Evolutionary conservation across 1,284 basidiomycete genomes (phyloP).

Genomic region (Cryptococcus sp.): DNA sequence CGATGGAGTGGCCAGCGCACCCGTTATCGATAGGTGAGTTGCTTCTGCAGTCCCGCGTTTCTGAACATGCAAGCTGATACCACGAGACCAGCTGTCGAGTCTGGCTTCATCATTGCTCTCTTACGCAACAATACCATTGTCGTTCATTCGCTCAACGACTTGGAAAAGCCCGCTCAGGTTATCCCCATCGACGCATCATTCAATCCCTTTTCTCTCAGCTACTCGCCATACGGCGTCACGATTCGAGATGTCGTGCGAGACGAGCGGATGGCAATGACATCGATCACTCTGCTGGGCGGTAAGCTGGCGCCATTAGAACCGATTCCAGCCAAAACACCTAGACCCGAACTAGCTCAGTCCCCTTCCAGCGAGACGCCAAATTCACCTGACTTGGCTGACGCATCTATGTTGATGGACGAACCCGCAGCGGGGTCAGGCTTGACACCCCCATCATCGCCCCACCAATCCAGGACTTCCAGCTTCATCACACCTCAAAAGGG

Average conservation of each 20-base stretch:
- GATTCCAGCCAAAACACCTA: neutral
- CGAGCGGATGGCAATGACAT: conserved; percentile 36
- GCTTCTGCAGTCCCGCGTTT: neutral
- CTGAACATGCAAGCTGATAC: conserved; percentile 5
- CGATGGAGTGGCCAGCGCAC: conserved; percentile 78
- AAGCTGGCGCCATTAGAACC: conserved; percentile 22
- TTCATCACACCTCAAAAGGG: conserved; percentile 19
- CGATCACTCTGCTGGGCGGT: conserved; percentile 34
- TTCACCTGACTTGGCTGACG: conserved; percentile 9
- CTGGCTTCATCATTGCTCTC: conserved; percentile 74
- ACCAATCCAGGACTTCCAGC: neutral
- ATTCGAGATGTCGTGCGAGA: conserved; percentile 47
- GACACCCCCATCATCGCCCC: conserved; percentile 40
- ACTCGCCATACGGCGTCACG: conserved; percentile 50
- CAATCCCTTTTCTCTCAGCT: conserved; percentile 36
- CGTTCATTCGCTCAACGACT: conserved; percentile 75
- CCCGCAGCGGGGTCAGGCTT: conserved; percentile 46
- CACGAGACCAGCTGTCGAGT: conserved; percentile 67
- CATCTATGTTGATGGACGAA: conserved; percentile 29
- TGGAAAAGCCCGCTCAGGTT: conserved; percentile 67
- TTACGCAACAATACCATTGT: conserved; percentile 75
- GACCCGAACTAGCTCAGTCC: conserved; percentile 4
- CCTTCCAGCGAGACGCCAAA: neutral
- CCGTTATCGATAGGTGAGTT: conserved; percentile 72
- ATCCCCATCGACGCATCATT: conserved; percentile 59